Evolutionary conservation across 2,329 filamentous ascomycete species (phyloP).

Genomic region (Westerdykella aurantiaca): DNA sequence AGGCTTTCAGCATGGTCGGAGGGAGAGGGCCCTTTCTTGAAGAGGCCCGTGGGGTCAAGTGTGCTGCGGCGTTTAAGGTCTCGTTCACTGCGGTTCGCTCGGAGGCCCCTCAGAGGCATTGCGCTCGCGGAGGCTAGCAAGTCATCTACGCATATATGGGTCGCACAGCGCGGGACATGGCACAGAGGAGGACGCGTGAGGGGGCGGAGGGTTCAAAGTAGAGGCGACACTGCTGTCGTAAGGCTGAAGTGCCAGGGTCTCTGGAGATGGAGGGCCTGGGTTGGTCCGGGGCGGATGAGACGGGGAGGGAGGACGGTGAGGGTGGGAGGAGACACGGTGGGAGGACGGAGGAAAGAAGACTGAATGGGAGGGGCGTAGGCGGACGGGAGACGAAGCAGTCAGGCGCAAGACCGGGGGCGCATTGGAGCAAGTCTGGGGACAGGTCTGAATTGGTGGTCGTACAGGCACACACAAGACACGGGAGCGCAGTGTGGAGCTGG

Average conservation of each 20-base stretch:
- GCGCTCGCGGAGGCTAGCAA: constrained; percentile 27
- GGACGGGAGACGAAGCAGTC: neutral
- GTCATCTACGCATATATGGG: constrained; percentile 30
- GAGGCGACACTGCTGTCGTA: constrained; percentile 4
- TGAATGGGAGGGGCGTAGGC: constrained; percentile 1
- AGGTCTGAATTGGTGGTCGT: neutral
- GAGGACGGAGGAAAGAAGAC: constrained; percentile 1
- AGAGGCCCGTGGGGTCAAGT: constrained; percentile 36
- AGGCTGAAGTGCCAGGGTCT: constrained; percentile 13
- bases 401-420: constrained; percentile 1
- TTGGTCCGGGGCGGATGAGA: constrained; percentile 4
- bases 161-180: constrained; percentile 29
- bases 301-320: constrained; percentile 5
- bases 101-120: constrained; percentile 38
- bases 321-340: constrained; percentile 7
- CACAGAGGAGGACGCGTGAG: constrained; percentile 16
- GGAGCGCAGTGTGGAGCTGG: neutral
- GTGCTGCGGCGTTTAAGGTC: constrained; percentile 43
- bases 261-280: constrained; percentile 10
- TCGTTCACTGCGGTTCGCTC: constrained; percentile 35
- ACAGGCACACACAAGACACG: neutral
- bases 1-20: constrained; percentile 20
- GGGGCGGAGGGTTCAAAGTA: constrained; percentile 1
- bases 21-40: constrained; percentile 25
- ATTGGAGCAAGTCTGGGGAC: neutral